A percentile compares a stretch with the other conserved stretches of the same genome.
Evolutionary conservation across 225 moss, liverwort and hornwort species (phyloP).

Genomic region (Anthoceros angustus): DNA sequence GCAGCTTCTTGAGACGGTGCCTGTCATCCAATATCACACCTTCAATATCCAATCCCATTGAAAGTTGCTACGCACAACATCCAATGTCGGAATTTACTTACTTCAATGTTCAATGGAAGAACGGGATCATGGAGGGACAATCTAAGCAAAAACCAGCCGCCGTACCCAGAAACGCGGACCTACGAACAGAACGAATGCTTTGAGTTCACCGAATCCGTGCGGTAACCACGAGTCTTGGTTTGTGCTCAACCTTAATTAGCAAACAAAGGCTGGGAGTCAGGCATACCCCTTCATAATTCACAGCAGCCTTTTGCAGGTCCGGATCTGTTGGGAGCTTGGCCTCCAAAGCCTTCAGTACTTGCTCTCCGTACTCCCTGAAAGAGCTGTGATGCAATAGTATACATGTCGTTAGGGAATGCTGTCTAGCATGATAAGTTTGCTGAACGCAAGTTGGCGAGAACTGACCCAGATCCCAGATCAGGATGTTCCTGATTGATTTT

Average conservation of each 20-base stretch:
- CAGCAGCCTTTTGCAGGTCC: slow-evolving; percentile 61
- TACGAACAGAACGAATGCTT: slow-evolving; percentile 17
- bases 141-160: slow-evolving; percentile 90
- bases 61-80: background rate
- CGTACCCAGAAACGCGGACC: slow-evolving; percentile 86
- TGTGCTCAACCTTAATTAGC: background rate
- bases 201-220: background rate
- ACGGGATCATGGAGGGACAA: slow-evolving; percentile 93
- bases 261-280: background rate
- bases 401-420: background rate
- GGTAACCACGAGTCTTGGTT: background rate
- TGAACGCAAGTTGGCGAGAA: background rate
- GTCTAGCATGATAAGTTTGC: background rate
- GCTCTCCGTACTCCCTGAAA: slow-evolving; percentile 74
- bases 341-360: slow-evolving; percentile 58
- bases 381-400: slow-evolving; percentile 22
- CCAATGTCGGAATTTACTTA: slow-evolving; percentile 8
- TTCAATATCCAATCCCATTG: background rate
- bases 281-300: slow-evolving; percentile 89
- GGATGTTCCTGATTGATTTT: slow-evolving; percentile 77
- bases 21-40: slow-evolving; percentile 14
- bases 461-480: slow-evolving; percentile 63
- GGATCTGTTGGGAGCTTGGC: slow-evolving; percentile 34
- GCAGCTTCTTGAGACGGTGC: slow-evolving; percentile 81
- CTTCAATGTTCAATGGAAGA: slow-evolving; percentile 90